Percentiles rank a stretch among this genome's conserved stretches.
Conservation (phyloP, 306 rosid species). For the Quercus gilva region DNA sequence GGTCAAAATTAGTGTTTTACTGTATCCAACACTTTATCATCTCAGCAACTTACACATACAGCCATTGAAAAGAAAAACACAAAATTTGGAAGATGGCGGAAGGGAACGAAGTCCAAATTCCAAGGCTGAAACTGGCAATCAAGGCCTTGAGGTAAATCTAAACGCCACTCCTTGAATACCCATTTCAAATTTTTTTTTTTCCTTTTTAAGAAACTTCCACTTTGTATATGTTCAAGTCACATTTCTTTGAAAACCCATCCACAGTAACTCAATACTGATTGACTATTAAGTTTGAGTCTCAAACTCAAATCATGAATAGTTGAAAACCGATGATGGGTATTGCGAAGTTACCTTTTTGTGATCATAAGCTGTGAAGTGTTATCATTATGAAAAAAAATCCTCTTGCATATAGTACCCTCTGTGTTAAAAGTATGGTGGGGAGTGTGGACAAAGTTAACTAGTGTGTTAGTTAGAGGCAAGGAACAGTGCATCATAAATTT, state of each 20-base stretch:
- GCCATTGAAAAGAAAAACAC: neutral
- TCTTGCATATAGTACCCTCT: no score
- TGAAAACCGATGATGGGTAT: neutral
- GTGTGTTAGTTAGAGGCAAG: no score
- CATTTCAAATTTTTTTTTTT: neutral
- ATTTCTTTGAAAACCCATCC: neutral
- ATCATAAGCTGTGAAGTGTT: no score
- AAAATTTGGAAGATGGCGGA: slow-evolving; percentile 8
- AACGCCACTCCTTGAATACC: neutral
- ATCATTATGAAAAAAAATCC: no score
- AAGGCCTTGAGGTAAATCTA: slow-evolving; percentile 21
- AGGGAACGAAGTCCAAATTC: neutral
- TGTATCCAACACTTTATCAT: no score
- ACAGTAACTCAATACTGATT: neutral
- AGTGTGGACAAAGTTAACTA: no score
- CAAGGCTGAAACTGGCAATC: slow-evolving; percentile 24
- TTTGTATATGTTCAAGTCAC: neutral
- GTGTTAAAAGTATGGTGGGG: no score
- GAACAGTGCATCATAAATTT: no score
- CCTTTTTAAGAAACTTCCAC: neutral
- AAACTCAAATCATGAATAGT: neutral
- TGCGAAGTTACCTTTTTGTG: neutral
- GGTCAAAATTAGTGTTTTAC: no score
- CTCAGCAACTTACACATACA: no score
- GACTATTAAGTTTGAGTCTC: neutral